Base-by-base conservation (phyloP, 1,284 basidiomycete species). In the Lignosus rhinocerotis region DNA sequence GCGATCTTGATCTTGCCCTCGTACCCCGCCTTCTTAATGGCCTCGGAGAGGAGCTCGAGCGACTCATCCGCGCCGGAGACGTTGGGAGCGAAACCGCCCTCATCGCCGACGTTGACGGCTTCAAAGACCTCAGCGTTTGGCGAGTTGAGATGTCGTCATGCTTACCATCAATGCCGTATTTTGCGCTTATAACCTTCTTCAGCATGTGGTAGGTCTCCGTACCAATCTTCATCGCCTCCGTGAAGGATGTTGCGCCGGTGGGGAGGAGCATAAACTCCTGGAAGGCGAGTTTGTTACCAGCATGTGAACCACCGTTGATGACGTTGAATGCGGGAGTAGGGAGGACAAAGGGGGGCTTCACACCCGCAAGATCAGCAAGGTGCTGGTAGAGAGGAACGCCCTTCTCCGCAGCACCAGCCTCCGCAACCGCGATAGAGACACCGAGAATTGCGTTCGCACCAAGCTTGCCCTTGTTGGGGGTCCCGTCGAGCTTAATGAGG, bases 221-320 rank as follows among this genome's bases (percentile, higher is more conserved):
- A 66, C 97, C 97, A 69, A 98, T 94, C 82, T 97, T 96, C 88
- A 99, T 89, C 61, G 97, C 93, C 82, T 99, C 96, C 54, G 93
- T 89, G 85, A 99, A 99, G 65, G 84, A 86, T 55, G 81, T 71
- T 55, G 95, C 95, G 61, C 95, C 96, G 61, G 94, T 97, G 66
- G 97, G 96, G 66, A 98, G 85, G 68, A 99, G 86, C 97, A 99
- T 99, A 84, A 99, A 99, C 81, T 99, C 97, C 81, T 98, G 94
- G 93, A 98, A 96, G 58, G 97, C 95, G 66, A 99, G 92, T 76
- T 96, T 94, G 87, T 99, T 99, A 59, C 97, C 97, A 59, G 97
- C 97, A 77, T 99, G 97, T 66, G 95, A 98, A 66, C 97, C 97
- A 78, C 97, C 97, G 81, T 99, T 99, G 85, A 99, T 99, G 72